These are phyloP conservation scores for Talaromyces sp. DNA, from an alignment of 2,329 filamentous ascomycete species.

Conservation along the genomic window DNA sequence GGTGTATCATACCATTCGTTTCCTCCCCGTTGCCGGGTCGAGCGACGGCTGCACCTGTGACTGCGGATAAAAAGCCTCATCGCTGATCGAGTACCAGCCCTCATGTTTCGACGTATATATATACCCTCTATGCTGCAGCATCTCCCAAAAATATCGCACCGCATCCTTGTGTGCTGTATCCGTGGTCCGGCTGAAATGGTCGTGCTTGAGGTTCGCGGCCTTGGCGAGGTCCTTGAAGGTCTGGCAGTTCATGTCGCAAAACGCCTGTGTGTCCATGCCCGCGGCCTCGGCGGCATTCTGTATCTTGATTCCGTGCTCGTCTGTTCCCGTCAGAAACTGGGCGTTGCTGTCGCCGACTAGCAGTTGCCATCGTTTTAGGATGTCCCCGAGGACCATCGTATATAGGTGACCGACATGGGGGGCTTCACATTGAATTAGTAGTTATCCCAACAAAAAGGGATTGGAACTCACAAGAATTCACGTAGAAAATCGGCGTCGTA, in stretches of 20 bases:
- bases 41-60: slow-evolving; percentile 67
- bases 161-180: slow-evolving; percentile 74
- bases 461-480: slow-evolving; percentile 71
- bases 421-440: slow-evolving; percentile 45
- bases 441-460: not conserved
- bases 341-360: slow-evolving; percentile 64
- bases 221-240: slow-evolving; percentile 72
- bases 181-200: slow-evolving; percentile 91
- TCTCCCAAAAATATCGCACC: slow-evolving; percentile 83
- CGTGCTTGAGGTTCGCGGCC: slow-evolving; percentile 65
- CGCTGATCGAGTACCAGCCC: slow-evolving; percentile 95
- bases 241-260: slow-evolving; percentile 79
- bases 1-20: slow-evolving; percentile 59
- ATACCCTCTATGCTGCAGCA: slow-evolving; percentile 68
- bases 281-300: not conserved
- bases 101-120: slow-evolving; percentile 83
- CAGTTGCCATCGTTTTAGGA: slow-evolving; percentile 85
- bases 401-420: slow-evolving; percentile 95
- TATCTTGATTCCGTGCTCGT: slow-evolving; percentile 93
- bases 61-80: slow-evolving; percentile 92
- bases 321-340: slow-evolving; percentile 81
- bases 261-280: slow-evolving; percentile 61
- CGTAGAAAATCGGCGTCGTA: slow-evolving; percentile 97
- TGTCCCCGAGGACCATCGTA: slow-evolving; percentile 83
- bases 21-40: slow-evolving; percentile 74